Conservation (phyloP, 768 basidiomycete species). For the Lentinula edodes region DNA sequence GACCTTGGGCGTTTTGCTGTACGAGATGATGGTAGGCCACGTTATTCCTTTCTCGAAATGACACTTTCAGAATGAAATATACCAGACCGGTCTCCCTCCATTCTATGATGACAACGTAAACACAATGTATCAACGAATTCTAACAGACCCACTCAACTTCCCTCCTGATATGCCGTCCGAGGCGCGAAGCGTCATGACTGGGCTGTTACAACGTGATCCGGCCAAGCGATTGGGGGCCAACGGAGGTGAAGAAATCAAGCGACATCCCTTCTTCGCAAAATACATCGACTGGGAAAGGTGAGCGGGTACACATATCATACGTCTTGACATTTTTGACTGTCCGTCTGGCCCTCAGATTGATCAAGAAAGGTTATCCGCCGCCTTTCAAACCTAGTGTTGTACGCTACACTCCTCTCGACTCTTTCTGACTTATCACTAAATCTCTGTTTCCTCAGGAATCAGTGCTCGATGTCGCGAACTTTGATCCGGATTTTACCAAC, state of each 20-base stretch:
- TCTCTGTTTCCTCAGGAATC: conserved; percentile 53
- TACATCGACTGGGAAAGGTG: conserved; percentile 89
- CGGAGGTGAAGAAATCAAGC: conserved; percentile 94
- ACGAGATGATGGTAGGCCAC: conserved; percentile 82
- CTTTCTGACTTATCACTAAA: background rate
- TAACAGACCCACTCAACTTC: conserved; percentile 90
- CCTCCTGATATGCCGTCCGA: conserved; percentile 84
- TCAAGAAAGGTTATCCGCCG: conserved; percentile 94
- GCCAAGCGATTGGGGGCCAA: conserved; percentile 80
- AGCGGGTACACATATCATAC: conserved; percentile 11
- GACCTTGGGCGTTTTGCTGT: conserved; percentile 94
- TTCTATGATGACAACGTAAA: conserved; percentile 99
- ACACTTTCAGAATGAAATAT: background rate
- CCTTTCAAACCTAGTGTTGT: conserved; percentile 97
- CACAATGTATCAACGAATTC: conserved; percentile 94
- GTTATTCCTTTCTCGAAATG: conserved; percentile 7
- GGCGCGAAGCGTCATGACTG: conserved; percentile 84
- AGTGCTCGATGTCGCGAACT: conserved; percentile 92
- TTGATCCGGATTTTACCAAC: conserved; percentile 95
- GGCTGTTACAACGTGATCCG: conserved; percentile 86
- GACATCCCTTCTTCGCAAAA: conserved; percentile 91
- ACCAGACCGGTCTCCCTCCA: conserved; percentile 88
- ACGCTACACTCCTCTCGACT: conserved; percentile 25
- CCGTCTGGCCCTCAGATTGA: conserved; percentile 39
- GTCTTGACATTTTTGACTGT: background rate